A percentile compares a stretch with the other conserved stretches of the same genome.
Conservation (phyloP, 1,139 yeast species). For the Kazachstania sp. region DNA sequence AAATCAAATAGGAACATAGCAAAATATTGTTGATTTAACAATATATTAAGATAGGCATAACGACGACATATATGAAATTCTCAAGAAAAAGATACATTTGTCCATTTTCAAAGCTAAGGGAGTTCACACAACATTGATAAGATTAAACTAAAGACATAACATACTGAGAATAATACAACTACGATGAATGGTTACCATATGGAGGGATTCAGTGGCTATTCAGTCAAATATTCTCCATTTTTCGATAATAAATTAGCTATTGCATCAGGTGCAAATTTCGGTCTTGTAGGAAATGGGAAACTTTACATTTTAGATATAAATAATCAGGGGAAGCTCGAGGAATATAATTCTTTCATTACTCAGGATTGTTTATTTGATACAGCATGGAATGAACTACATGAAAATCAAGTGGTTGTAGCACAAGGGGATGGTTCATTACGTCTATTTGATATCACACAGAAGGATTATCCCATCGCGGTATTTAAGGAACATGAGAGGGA, state of each 20-base stretch:
- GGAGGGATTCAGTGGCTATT: slow-evolving; percentile 78
- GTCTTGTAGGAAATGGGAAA: slow-evolving; percentile 89
- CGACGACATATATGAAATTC: too few species aligned
- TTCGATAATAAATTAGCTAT: slow-evolving; percentile 85
- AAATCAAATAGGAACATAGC: too few species aligned
- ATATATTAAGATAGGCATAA: too few species aligned
- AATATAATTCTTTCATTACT: slow-evolving; percentile 65
- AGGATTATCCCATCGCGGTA: slow-evolving; percentile 64
- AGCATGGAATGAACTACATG: slow-evolving; percentile 87
- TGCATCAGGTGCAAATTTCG: slow-evolving; percentile 86
- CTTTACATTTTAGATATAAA: slow-evolving; percentile 61
- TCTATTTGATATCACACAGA: slow-evolving; percentile 64
- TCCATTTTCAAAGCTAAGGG: too few species aligned
- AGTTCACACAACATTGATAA: too few species aligned
- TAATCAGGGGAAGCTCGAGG: slow-evolving; percentile 50
- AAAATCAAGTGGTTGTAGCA: slow-evolving; percentile 73
- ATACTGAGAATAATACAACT: too few species aligned
- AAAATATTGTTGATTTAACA: too few species aligned
- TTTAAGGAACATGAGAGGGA: slow-evolving; percentile 77
- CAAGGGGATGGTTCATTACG: slow-evolving; percentile 88
- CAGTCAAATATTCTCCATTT: slow-evolving; percentile 84
- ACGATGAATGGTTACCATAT: slow-evolving; percentile 69
- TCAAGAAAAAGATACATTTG: too few species aligned
- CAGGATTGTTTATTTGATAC: slow-evolving; percentile 88
- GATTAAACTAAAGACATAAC: background rate